These are phyloP conservation scores for Tagetes patula DNA, from an alignment of 129 eudicot genomes.

Conservation along the genomic window DNA sequence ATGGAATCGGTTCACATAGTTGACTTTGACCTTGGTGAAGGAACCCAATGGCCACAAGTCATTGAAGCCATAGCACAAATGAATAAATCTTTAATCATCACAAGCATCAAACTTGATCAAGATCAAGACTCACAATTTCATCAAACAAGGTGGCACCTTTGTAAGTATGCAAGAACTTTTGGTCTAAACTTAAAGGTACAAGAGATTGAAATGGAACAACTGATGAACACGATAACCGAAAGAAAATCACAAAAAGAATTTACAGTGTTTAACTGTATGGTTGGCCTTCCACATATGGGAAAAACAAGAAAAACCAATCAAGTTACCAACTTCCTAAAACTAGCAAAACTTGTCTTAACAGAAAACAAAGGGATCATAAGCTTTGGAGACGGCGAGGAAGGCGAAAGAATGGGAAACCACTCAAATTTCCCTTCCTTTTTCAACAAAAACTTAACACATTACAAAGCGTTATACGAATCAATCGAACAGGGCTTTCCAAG, in stretches of 20 bases:
- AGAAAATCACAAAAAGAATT: constrained; percentile 33
- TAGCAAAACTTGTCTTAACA: constrained; percentile 40
- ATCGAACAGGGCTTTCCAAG: constrained; percentile 49
- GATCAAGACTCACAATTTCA: constrained; percentile 37
- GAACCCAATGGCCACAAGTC: constrained; percentile 59
- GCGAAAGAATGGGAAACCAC: constrained; percentile 16
- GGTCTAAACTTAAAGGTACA: constrained; percentile 47
- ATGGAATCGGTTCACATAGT: constrained; percentile 36
- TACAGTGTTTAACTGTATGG: constrained; percentile 54
- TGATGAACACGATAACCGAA: constrained; percentile 11
- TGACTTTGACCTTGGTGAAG: constrained; percentile 58
- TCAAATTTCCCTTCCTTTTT: constrained; percentile 40
- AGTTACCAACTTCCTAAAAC: constrained; percentile 37
- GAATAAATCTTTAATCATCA: constrained; percentile 36
- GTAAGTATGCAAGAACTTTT: constrained; percentile 32
- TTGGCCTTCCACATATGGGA: constrained; percentile 63
- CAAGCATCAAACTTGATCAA: constrained; percentile 40
- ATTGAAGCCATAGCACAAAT: constrained; percentile 47
- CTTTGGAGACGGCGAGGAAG: constrained; percentile 56
- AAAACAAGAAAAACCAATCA: constrained; percentile 34
- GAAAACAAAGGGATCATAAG: constrained; percentile 44
- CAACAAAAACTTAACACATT: constrained; percentile 36
- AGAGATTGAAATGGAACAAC: constrained; percentile 32
- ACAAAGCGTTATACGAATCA: constrained; percentile 56
- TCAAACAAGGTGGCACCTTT: constrained; percentile 48